Conservation (phyloP, 108 stramenopile species). For the Seminavis robusta region DNA sequence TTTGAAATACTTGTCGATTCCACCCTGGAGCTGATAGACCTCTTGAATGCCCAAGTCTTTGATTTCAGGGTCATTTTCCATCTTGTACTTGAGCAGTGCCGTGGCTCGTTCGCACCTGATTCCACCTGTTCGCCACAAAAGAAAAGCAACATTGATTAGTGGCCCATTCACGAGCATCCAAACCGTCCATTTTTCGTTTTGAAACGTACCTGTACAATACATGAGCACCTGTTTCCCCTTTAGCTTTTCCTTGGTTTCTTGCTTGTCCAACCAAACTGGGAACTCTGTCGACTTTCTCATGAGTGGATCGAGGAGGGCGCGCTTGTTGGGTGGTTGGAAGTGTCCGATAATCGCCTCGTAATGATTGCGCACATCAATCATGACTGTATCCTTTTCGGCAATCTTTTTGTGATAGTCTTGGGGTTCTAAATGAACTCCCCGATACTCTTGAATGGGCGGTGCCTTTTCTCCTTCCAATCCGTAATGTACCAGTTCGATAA, state of each 20-base stretch:
- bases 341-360: slow-evolving; percentile 86
- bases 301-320: slow-evolving; percentile 81
- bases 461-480: slow-evolving; percentile 73
- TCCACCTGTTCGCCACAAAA: slow-evolving; percentile 67
- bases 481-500: slow-evolving; percentile 84
- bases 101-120: slow-evolving; percentile 89
- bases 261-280: slow-evolving; percentile 73
- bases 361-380: slow-evolving; percentile 89
- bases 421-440: slow-evolving; percentile 79
- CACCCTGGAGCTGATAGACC: slow-evolving; percentile 87
- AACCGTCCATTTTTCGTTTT: slow-evolving; percentile 1
- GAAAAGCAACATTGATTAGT: not conserved
- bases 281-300: slow-evolving; percentile 91
- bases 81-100: slow-evolving; percentile 77
- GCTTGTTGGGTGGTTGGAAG: slow-evolving; percentile 69
- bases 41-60: slow-evolving; percentile 69
- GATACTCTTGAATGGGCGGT: slow-evolving; percentile 58
- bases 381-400: slow-evolving; percentile 69
- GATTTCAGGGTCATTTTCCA: slow-evolving; percentile 62
- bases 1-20: slow-evolving; percentile 81
- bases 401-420: slow-evolving; percentile 79
- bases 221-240: slow-evolving; percentile 84
- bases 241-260: slow-evolving; percentile 73
- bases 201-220: slow-evolving; percentile 68
- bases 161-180: too few species aligned